A percentile compares a stretch with the other conserved stretches of the same genome.
Conservation (phyloP, 2,329 filamentous ascomycete genomes). For the Mycosphaerelloides madeirae region DNA sequence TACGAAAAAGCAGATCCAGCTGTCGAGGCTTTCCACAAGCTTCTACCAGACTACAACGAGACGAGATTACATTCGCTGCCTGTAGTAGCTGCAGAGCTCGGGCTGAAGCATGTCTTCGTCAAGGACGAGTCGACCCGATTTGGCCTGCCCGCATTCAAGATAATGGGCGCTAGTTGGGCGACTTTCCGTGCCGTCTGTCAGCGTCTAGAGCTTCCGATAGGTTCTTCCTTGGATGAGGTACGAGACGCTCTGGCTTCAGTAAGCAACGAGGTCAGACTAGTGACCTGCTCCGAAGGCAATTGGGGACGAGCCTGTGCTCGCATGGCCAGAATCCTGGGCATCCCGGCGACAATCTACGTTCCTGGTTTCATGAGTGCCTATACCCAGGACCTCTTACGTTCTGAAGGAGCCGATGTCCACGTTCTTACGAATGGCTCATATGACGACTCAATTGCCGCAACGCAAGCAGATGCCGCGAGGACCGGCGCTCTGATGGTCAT, state of each 20-base stretch:
- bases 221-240: conserved; percentile 43
- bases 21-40: conserved; percentile 50
- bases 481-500: conserved; percentile 55
- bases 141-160: conserved; percentile 71
- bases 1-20: conserved; percentile 11
- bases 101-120: conserved; percentile 55
- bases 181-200: conserved; percentile 54
- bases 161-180: conserved; percentile 73
- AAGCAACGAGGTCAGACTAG: conserved; percentile 40
- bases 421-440: conserved; percentile 55
- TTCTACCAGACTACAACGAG: conserved; percentile 52
- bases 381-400: conserved; percentile 52
- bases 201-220: conserved; percentile 41
- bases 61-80: conserved; percentile 55
- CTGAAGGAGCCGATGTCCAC: conserved; percentile 59
- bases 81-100: conserved; percentile 53
- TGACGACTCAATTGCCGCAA: conserved; percentile 57
- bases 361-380: conserved; percentile 53
- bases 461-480: conserved; percentile 39
- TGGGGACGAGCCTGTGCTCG: conserved; percentile 68
- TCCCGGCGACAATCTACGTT: conserved; percentile 59
- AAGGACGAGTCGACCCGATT: conserved; percentile 69
- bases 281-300: conserved; percentile 70
- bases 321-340: conserved; percentile 58
- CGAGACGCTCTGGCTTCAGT: conserved; percentile 25